Percentiles rank a stretch among this genome's conserved stretches.
Conservation (phyloP, 495 filamentous ascomycete genomes). For the Aeminium ludgeri region DNA sequence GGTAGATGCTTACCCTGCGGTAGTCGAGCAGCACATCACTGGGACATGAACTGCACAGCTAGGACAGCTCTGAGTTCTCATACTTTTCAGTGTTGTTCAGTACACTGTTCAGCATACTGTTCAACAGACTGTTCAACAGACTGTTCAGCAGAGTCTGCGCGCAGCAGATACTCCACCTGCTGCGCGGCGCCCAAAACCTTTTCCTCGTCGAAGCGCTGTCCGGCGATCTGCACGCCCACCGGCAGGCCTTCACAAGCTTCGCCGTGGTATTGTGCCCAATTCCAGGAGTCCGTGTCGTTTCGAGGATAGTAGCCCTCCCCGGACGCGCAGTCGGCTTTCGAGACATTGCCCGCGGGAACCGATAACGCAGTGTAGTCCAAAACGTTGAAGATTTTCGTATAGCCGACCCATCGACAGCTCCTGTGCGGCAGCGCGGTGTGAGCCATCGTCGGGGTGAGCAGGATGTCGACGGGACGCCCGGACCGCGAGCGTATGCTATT, state of each 20-base stretch:
- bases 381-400: constrained; percentile 22
- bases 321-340: constrained; percentile 7
- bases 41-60: no score
- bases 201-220: constrained; percentile 19
- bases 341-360: constrained; percentile 16
- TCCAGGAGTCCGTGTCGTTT: constrained; percentile 20
- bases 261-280: constrained; percentile 20
- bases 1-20: no score
- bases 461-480: constrained; percentile 21
- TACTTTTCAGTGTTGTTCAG: no score
- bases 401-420: constrained; percentile 21
- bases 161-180: no score
- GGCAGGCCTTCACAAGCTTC: constrained; percentile 17
- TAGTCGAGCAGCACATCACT: no score
- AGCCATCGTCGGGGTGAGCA: constrained; percentile 20
- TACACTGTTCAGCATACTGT: no score
- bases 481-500: constrained; percentile 21
- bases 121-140: no score
- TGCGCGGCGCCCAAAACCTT: no score
- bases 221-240: constrained; percentile 19
- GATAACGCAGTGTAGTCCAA: constrained; percentile 20
- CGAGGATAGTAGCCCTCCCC: constrained; percentile 16
- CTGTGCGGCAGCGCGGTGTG: constrained; percentile 22
- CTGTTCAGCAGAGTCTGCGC: no score
- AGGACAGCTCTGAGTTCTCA: no score